These are phyloP conservation scores for Aspergillus ruber DNA, from an alignment of 2,329 filamentous ascomycete genomes.

Conservation along the genomic window DNA sequence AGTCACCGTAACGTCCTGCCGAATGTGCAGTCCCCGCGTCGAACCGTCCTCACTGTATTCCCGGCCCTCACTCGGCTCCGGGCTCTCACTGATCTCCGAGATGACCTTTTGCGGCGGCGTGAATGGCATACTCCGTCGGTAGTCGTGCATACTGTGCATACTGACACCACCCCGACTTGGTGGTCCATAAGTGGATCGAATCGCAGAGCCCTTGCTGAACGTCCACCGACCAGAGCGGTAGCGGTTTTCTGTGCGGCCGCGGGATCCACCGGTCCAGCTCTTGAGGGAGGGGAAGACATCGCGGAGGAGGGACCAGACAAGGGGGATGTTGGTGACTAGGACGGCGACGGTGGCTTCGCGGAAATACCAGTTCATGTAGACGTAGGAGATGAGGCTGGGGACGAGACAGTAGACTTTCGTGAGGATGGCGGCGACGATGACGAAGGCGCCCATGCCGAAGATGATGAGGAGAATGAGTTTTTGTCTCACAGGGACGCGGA, in stretches of 20 bases:
- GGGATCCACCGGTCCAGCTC: slow-evolving; percentile 36
- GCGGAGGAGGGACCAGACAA: slow-evolving; percentile 47
- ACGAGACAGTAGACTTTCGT: slow-evolving; percentile 46
- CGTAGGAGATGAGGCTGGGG: slow-evolving; percentile 34
- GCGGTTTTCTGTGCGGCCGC: slow-evolving; percentile 22
- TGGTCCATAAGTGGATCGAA: slow-evolving; percentile 20
- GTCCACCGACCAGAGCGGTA: slow-evolving; percentile 28
- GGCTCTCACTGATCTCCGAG: slow-evolving; percentile 23
- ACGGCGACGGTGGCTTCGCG: slow-evolving; percentile 40
- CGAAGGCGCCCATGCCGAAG: slow-evolving; percentile 42
- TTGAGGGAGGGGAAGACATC: slow-evolving; percentile 41
- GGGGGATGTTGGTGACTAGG: slow-evolving; percentile 47
- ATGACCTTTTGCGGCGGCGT: slow-evolving; percentile 23
- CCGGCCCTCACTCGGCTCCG: slow-evolving; percentile 21
- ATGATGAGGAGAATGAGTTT: slow-evolving; percentile 38
- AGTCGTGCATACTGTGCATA: slow-evolving; percentile 26
- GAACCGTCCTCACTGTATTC: slow-evolving; percentile 32
- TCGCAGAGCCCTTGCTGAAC: slow-evolving; percentile 21
- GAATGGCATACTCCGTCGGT: slow-evolving; percentile 19
- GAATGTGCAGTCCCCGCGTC: slow-evolving; percentile 30
- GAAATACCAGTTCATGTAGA: slow-evolving; percentile 46
- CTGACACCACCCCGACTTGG: slow-evolving; percentile 21
- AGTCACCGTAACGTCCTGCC: slow-evolving; percentile 34
- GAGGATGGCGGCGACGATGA: slow-evolving; percentile 44
- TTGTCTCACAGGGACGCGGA: slow-evolving; percentile 35